phyloP scores from a whole-genome alignment of 1,284 basidiomycete species.

The Naganishia albida region DNA sequence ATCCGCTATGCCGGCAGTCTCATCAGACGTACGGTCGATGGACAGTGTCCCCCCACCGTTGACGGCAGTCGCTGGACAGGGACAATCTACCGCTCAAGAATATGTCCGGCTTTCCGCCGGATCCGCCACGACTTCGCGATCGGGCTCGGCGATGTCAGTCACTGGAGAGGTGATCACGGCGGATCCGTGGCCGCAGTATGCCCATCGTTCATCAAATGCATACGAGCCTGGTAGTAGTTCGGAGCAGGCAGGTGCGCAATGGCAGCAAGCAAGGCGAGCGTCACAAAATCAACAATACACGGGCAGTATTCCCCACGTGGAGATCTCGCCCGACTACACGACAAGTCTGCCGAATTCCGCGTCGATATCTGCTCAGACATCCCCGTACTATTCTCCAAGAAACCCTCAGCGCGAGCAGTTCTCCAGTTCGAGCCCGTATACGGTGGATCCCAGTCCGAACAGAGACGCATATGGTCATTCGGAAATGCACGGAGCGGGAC shows the following conservation, averaged over 20 bases:
- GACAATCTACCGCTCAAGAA: background rate
- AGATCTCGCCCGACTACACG: constrained; percentile 18
- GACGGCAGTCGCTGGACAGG: background rate
- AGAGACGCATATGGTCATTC: constrained; percentile 12
- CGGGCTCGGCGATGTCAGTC: constrained; percentile 18
- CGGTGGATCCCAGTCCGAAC: constrained; percentile 21
- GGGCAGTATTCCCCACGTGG: constrained; percentile 10
- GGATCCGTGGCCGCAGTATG: constrained; percentile 21
- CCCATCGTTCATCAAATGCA: background rate
- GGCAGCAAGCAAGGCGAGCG: background rate
- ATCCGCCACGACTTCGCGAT: constrained; percentile 10
- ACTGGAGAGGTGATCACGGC: background rate
- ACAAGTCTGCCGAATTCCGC: constrained; percentile 7
- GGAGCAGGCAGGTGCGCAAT: background rate
- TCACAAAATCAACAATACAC: constrained; percentile 16
- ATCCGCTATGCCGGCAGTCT: constrained; percentile 1
- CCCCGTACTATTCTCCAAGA: constrained; percentile 17
- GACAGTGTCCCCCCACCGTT: constrained; percentile 13
- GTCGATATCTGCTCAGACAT: background rate
- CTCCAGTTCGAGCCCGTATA: constrained; percentile 15
- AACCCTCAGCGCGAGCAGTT: constrained; percentile 9
- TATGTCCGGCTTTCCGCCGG: constrained; percentile 5
- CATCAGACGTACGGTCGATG: constrained; percentile 1
- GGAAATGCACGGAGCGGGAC: background rate
- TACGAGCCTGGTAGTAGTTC: constrained; percentile 2